Conservation (phyloP, 345 rosid species). For the Salix koriyanagi region DNA sequence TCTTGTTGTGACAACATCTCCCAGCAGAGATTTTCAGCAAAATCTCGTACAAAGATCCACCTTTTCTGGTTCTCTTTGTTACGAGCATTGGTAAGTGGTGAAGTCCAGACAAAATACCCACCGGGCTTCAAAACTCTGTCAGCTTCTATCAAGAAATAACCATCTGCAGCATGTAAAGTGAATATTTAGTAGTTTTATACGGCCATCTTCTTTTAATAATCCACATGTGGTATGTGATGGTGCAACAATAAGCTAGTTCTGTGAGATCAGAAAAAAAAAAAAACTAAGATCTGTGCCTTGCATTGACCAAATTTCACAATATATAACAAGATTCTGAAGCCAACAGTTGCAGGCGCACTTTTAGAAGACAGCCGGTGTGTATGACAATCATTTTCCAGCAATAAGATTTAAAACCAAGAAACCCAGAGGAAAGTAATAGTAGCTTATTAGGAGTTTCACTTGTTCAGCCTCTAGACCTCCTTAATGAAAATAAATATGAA, state of each 20-base stretch:
- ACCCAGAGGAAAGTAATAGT: background rate
- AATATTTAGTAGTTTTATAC: background rate
- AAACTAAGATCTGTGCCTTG: no score
- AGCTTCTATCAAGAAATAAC: constrained; percentile 69
- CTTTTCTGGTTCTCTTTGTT: constrained; percentile 60
- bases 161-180: constrained; percentile 43
- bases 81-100: constrained; percentile 78
- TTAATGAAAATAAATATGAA: background rate
- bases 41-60: constrained; percentile 69
- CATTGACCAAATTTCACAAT: background rate
- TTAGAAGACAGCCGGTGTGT: background rate
- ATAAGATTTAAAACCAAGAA: background rate
- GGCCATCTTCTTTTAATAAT: background rate
- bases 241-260: background rate
- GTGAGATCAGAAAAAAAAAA: no score
- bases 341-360: background rate
- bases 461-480: background rate
- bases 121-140: constrained; percentile 96
- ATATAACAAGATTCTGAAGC: background rate
- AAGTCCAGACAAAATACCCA: constrained; percentile 99
- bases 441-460: background rate
- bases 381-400: background rate
- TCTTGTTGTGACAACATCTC: constrained; percentile 84
- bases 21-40: constrained; percentile 86
- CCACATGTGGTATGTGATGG: background rate